Evolutionary conservation across 2,329 filamentous ascomycete species (phyloP), one percentile per base, ranked within the genome.

Genomic region (Xylariaceae sp.): DNA sequence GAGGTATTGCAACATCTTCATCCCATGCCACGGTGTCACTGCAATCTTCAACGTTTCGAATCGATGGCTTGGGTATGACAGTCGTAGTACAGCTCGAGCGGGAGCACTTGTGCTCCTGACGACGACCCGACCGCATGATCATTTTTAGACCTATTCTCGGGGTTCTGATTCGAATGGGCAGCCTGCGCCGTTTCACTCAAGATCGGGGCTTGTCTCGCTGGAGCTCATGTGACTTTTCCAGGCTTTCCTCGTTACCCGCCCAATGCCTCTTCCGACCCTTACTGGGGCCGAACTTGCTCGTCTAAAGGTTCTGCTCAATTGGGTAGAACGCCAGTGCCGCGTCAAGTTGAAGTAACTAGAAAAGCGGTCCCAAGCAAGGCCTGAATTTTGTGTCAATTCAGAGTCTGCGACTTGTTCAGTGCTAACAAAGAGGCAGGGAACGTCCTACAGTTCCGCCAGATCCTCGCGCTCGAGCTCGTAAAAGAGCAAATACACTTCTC

Each of bases 401-500:
- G 63, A 64, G 35, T 39, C 45, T 42, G 56, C 53, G 6, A 62
- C 61, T 47, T 55, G 56, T 37, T 45, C 55, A 15, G 63, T 60
- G 23, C 61, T 35, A 15, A 58, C 60, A n/a, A 62, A 62, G 57
- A 65, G 62, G 50, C 23, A 61, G 60, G 54, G 58, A 55, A 54
- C 8, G 54, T 57, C 61, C 61, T 64, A 64, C 42, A 57, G 47
- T 47, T 64, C 62, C 50, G 70, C 63, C 65, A 63, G 55, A 50
- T 61, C 64, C 61, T 75, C 73, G 66, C 79, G 80, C 64, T 93
- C 89, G 67, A 96, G 77, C 78, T 97, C 93, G 74, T 99, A 99
- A 73, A 99, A 99, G 55, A 99, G 75, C 71, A 99, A 77, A 73
- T 99, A 99, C 0, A 97, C 93, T 74, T 99, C 94, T 68, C 88